phyloP scores from a whole-genome alignment of 1,284 basidiomycete genomes.

The Rhodotorula sp. region DNA sequence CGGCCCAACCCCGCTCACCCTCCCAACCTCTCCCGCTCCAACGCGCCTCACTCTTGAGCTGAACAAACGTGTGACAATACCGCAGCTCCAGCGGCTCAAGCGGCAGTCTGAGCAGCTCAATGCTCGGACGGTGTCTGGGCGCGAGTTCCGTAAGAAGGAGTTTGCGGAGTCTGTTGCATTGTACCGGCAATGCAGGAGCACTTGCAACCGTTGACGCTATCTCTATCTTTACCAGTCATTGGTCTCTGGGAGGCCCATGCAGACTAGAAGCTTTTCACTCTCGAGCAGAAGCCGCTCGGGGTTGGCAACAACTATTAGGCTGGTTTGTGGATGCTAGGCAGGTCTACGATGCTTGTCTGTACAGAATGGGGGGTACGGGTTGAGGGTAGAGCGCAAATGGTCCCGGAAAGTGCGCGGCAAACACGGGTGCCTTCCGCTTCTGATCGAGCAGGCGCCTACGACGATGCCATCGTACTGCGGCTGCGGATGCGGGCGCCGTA shows the following conservation, averaged over 20 bases:
- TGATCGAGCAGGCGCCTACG: neutral
- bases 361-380: too few relatives aligned
- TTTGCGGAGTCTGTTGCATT: conserved; percentile 73
- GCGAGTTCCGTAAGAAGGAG: conserved; percentile 60
- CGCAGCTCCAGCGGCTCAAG: conserved; percentile 81
- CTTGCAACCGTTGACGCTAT: too few relatives aligned
- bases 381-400: too few relatives aligned
- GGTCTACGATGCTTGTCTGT: too few relatives aligned
- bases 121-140: conserved; percentile 63
- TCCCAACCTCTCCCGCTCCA: conserved; percentile 45
- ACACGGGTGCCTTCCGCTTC: neutral
- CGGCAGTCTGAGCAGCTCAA: conserved; percentile 83
- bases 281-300: too few relatives aligned
- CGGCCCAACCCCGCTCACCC: conserved; percentile 13
- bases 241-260: too few relatives aligned
- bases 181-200: too few relatives aligned
- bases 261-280: too few relatives aligned
- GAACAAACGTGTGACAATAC: conserved; percentile 68
- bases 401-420: neutral
- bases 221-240: too few relatives aligned
- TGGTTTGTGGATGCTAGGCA: too few relatives aligned
- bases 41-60: conserved; percentile 48
- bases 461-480: conserved; percentile 46
- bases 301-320: too few relatives aligned
- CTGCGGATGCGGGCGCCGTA: conserved; percentile 50